Conservation (phyloP, 2,329 filamentous ascomycete species). For the Exophiala calicioides region DNA sequence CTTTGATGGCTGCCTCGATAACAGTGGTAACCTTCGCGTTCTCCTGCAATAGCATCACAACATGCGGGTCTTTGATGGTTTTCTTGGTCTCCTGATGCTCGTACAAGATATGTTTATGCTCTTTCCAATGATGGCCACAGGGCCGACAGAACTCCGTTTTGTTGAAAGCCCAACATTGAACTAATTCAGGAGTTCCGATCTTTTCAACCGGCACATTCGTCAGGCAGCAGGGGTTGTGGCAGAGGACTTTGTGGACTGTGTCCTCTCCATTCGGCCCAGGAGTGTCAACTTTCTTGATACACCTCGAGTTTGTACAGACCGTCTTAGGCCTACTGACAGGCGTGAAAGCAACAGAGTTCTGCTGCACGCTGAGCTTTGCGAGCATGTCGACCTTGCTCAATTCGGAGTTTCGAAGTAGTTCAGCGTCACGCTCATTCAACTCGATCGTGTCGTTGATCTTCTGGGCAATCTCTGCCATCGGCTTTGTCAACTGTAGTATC, state of each 20-base stretch:
- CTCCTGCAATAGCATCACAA: constrained; percentile 31
- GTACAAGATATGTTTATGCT: constrained; percentile 42
- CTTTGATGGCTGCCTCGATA: constrained; percentile 32
- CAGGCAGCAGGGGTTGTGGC: constrained; percentile 38
- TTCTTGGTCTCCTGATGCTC: constrained; percentile 33
- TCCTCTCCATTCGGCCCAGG: constrained; percentile 25
- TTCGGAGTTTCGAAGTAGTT: constrained; percentile 31
- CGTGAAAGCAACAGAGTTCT: constrained; percentile 30
- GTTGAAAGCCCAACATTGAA: constrained; percentile 34
- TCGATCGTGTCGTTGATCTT: constrained; percentile 37
- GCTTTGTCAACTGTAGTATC: constrained; percentile 41
- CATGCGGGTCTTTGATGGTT: constrained; percentile 31
- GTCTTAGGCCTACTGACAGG: constrained; percentile 35
- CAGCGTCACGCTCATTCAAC: constrained; percentile 34
- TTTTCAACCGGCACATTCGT: constrained; percentile 32
- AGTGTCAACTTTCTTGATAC: constrained; percentile 34
- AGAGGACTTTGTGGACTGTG: constrained; percentile 36
- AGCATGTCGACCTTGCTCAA: constrained; percentile 34
- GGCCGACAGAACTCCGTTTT: constrained; percentile 25
- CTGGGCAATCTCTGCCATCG: constrained; percentile 42
- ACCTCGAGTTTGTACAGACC: constrained; percentile 36
- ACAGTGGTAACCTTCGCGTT: constrained; percentile 32
- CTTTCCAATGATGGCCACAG: constrained; percentile 40
- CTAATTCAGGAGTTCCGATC: constrained; percentile 33
- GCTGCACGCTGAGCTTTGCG: constrained; percentile 33